Evolutionary conservation across 225 moss, liverwort and hornwort genomes (phyloP).

Genomic region (Straminergon stramineum): DNA sequence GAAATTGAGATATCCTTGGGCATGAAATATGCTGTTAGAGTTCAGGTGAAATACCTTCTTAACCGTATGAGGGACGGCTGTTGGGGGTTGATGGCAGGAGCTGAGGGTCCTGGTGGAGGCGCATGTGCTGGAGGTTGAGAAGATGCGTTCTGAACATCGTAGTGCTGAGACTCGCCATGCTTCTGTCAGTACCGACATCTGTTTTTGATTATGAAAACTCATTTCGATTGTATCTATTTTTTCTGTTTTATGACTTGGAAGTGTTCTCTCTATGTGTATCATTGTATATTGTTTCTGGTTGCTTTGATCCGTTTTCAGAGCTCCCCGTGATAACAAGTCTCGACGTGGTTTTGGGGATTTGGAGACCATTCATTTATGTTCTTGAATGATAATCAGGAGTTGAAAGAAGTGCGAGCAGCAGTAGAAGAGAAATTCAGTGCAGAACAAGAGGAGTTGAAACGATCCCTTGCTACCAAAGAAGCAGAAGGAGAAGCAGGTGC

Average conservation of each 20-base stretch:
- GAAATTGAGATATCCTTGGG: neutral
- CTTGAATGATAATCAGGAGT: constrained; percentile 35
- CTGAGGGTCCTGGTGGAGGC: constrained; percentile 74
- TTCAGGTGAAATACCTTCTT: neutral
- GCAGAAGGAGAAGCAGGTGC: constrained; percentile 61
- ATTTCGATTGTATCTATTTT: neutral
- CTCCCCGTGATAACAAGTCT: neutral
- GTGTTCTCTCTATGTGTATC: neutral
- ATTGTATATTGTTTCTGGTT: neutral
- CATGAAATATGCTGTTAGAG: neutral
- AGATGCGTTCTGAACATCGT: constrained; percentile 75
- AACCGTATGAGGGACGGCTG: neutral
- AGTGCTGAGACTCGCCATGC: constrained; percentile 72
- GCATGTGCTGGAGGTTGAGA: constrained; percentile 70
- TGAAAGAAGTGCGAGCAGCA: constrained; percentile 59
- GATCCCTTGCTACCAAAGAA: constrained; percentile 52
- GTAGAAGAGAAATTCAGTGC: constrained; percentile 46
- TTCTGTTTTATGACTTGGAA: neutral
- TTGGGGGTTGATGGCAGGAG: constrained; percentile 40
- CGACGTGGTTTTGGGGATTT: neutral
- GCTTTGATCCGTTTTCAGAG: neutral
- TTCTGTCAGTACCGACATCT: constrained; percentile 24
- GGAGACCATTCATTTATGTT: neutral
- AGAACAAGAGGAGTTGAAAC: constrained; percentile 62
- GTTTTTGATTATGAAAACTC: neutral